Percentiles rank a stretch among this genome's conserved stretches.
These are phyloP conservation scores for Achaetomium macrosporum DNA, from an alignment of 2,329 filamentous ascomycete genomes.

Conservation along the genomic window DNA sequence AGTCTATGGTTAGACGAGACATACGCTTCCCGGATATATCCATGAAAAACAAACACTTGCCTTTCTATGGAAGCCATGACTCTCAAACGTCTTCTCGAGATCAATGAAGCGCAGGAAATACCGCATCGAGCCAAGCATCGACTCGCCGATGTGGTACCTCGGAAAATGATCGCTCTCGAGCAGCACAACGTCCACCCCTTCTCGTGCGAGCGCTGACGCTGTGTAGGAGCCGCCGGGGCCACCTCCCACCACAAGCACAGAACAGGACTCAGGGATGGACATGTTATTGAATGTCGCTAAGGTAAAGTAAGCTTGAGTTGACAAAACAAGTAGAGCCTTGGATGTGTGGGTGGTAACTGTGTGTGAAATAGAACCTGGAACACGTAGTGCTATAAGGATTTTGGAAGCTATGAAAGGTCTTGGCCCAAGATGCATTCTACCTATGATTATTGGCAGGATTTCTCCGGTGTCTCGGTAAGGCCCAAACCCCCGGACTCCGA, in stretches of 20 bases:
- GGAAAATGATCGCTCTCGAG: slow-evolving; percentile 37
- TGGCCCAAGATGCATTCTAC: no score
- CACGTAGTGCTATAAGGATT: no score
- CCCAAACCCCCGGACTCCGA: no score
- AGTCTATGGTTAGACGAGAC: background rate
- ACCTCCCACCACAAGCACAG: slow-evolving; percentile 39
- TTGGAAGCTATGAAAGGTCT: no score
- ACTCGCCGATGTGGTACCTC: slow-evolving; percentile 35
- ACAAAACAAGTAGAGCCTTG: no score
- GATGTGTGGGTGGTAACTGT: no score
- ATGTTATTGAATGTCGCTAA: background rate
- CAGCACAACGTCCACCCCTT: slow-evolving; percentile 39
- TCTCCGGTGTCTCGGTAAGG: no score
- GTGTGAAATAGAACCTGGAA: no score
- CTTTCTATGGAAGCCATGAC: slow-evolving; percentile 36
- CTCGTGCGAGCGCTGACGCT: slow-evolving; percentile 37
- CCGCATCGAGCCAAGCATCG: slow-evolving; percentile 35
- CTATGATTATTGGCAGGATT: no score
- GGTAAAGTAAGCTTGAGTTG: no score
- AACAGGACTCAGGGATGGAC: slow-evolving; percentile 25
- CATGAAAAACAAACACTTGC: background rate
- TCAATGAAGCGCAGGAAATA: slow-evolving; percentile 41
- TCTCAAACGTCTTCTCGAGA: slow-evolving; percentile 34
- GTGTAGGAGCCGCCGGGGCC: slow-evolving; percentile 43
- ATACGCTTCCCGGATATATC: no score